A percentile compares a stretch with the other conserved stretches of the same genome.
Evolutionary conservation across 306 rosid species (phyloP).

Genomic region (Begonia loranthoides): DNA sequence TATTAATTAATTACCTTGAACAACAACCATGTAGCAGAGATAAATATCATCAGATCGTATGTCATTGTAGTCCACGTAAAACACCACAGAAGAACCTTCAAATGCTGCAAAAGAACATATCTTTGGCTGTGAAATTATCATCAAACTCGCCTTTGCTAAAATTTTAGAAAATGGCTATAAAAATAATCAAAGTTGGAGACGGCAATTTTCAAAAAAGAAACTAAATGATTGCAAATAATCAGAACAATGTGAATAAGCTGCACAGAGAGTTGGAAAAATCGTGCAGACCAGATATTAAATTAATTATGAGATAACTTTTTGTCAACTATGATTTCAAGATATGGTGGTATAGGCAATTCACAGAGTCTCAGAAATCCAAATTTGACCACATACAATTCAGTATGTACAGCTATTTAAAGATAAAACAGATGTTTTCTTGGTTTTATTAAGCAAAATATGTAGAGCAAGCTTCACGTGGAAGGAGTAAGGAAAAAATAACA

Average conservation of each 20-base stretch:
- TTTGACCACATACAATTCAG: no score
- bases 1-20: conserved; percentile 41
- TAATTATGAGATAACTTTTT: background rate
- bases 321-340: background rate
- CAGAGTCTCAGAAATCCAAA: no score
- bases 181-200: background rate
- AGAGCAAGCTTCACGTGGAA: no score
- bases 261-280: background rate
- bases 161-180: background rate
- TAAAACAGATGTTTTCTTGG: no score
- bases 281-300: no score
- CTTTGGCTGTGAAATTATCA: conserved; percentile 9
- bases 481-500: no score
- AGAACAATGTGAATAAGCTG: background rate
- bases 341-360: background rate
- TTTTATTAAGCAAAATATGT: no score
- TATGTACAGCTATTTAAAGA: no score
- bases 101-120: conserved; percentile 40
- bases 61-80: conserved; percentile 45
- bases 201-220: background rate
- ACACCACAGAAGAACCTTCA: conserved; percentile 69
- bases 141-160: background rate
- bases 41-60: conserved; percentile 30
- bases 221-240: background rate
- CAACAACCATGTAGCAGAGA: conserved; percentile 40